Percentiles rank a stretch among this genome's conserved stretches.
Conservation (phyloP, 345 rosid genomes). For the Hirschfeldia incana region DNA sequence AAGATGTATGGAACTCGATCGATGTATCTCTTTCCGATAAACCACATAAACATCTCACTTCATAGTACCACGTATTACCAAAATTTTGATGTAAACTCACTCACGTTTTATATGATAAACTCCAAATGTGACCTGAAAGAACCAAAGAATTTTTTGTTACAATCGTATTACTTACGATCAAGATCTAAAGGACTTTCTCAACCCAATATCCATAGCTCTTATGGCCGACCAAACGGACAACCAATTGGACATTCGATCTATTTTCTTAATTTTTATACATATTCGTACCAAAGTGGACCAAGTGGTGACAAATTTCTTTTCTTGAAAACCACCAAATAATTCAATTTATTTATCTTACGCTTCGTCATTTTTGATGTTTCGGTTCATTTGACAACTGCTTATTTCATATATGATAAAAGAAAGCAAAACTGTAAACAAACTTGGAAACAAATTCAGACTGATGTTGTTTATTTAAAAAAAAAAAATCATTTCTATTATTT, state of each 20-base stretch:
- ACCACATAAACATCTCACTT: neutral
- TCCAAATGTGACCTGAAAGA: neutral
- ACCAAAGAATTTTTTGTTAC: neutral
- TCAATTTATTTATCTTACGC: neutral
- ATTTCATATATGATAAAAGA: neutral
- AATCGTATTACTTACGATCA: neutral
- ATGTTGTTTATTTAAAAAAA: neutral
- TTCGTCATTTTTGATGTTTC: neutral
- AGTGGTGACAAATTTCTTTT: neutral
- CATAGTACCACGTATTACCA: neutral
- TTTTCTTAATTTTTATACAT: neutral
- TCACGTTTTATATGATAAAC: neutral
- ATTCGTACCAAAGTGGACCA: neutral
- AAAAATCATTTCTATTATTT: neutral
- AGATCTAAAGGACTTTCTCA: neutral
- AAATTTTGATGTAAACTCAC: neutral
- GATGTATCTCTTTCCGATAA: neutral
- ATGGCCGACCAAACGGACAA: neutral
- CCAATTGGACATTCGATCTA: neutral
- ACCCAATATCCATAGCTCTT: neutral
- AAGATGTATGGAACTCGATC: neutral
- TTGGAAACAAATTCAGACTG: neutral
- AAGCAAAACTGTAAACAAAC: neutral
- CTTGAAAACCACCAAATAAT: neutral
- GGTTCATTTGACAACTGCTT: neutral